Percentiles rank a stretch among this genome's conserved stretches.
Evolutionary conservation across 768 basidiomycete species (phyloP).

Genomic region (Cystobasidium ongulense): DNA sequence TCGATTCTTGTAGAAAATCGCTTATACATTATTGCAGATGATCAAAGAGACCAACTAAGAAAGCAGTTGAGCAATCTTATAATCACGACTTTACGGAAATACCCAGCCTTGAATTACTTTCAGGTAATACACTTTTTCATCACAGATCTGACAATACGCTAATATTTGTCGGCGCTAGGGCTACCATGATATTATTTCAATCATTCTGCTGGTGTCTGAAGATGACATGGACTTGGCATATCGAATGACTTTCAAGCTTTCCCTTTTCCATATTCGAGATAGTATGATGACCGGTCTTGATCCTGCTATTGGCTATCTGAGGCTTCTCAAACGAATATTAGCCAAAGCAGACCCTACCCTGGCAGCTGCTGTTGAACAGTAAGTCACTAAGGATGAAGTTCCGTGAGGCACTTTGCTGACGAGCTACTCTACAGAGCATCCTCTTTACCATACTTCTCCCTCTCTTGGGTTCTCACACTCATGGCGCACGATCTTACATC

Average conservation of each 20-base stretch:
- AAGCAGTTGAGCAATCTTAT: slow-evolving; percentile 46
- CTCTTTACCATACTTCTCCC: slow-evolving; percentile 49
- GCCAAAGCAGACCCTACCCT: slow-evolving; percentile 45
- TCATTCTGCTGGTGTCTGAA: slow-evolving; percentile 41
- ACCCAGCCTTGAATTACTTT: slow-evolving; percentile 47
- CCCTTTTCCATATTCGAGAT: slow-evolving; percentile 47
- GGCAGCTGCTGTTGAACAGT: slow-evolving; percentile 43
- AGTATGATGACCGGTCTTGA: slow-evolving; percentile 48
- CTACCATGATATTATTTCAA: slow-evolving; percentile 48
- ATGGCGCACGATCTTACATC: slow-evolving; percentile 49
- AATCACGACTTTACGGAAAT: slow-evolving; percentile 43
- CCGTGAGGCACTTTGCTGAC: slow-evolving; percentile 27
- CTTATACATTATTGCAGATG: slow-evolving; percentile 37
- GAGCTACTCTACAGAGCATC: slow-evolving; percentile 36
- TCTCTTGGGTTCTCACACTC: slow-evolving; percentile 49
- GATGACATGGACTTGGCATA: slow-evolving; percentile 34
- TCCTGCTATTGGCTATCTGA: slow-evolving; percentile 47
- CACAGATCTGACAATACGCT: no score
- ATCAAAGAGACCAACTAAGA: slow-evolving; percentile 43
- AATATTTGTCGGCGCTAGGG: no score
- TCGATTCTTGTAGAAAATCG: background rate
- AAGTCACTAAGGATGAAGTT: background rate
- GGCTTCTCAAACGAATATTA: slow-evolving; percentile 47
- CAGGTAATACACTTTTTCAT: slow-evolving; percentile 43
- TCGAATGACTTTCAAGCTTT: slow-evolving; percentile 37